These are phyloP conservation scores for Penicillium desertorum DNA, from an alignment of 495 filamentous ascomycete species.

Conservation along the genomic window DNA sequence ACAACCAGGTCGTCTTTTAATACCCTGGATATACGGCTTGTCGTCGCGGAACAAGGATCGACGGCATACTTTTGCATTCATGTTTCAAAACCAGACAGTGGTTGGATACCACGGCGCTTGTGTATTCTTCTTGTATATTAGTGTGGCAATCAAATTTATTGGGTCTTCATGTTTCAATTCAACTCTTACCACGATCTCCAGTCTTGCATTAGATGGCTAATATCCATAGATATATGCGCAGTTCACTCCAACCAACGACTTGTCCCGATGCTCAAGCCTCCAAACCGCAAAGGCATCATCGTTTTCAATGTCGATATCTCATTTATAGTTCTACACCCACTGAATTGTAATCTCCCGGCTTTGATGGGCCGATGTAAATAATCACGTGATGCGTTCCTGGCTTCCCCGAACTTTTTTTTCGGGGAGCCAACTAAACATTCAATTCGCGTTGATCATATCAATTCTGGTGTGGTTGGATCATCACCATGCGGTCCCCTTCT, in stretches of 20 bases:
- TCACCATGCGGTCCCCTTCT: slow-evolving; percentile 48
- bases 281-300: background rate
- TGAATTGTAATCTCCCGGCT: slow-evolving; percentile 20
- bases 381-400: slow-evolving; percentile 49
- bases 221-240: background rate
- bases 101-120: slow-evolving; percentile 28
- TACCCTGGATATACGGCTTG: slow-evolving; percentile 5
- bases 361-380: slow-evolving; percentile 20
- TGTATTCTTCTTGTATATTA: slow-evolving; percentile 34
- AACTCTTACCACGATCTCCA: slow-evolving; percentile 19
- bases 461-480: slow-evolving; percentile 32
- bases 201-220: background rate
- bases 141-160: slow-evolving; percentile 17
- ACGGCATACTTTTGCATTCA: slow-evolving; percentile 25
- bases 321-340: background rate
- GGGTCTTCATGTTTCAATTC: slow-evolving; percentile 21
- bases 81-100: slow-evolving; percentile 18
- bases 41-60: slow-evolving; percentile 15
- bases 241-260: background rate
- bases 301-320: background rate
- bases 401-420: slow-evolving; percentile 52
- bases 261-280: background rate
- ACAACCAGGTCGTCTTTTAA: background rate
- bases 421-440: slow-evolving; percentile 29
- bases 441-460: slow-evolving; percentile 30